Evolutionary conservation across 805 yeast species (phyloP).

Genomic region (Suhomyces prunicola): DNA sequence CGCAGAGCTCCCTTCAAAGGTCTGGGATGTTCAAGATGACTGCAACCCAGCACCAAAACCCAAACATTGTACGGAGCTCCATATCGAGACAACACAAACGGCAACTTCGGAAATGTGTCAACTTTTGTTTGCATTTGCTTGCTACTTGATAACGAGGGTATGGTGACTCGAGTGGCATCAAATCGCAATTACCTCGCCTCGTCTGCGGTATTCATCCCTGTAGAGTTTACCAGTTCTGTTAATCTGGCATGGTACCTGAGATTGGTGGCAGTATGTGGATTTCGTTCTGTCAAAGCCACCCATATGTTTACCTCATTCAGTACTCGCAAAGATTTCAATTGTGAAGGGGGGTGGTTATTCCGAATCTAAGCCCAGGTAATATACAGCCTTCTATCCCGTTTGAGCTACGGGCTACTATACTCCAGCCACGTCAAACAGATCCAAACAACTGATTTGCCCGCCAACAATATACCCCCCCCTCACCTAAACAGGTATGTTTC

Average conservation of each 20-base stretch:
- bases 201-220: background rate
- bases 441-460: conserved; percentile 12
- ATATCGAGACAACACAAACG: background rate
- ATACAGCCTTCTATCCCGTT: background rate
- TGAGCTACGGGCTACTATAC: background rate
- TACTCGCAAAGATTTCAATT: background rate
- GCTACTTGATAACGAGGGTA: background rate
- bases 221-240: background rate
- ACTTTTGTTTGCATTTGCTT: background rate
- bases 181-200: background rate
- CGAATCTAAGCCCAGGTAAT: background rate
- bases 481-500: conserved; percentile 37
- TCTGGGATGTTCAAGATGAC: too few relatives aligned
- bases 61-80: background rate
- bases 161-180: background rate
- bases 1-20: background rate
- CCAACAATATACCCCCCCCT: conserved; percentile 36
- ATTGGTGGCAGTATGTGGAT: background rate
- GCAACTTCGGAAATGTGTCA: background rate
- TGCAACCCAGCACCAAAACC: background rate
- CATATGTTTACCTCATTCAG: background rate
- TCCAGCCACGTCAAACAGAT: background rate
- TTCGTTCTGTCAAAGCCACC: background rate
- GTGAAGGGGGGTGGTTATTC: background rate
- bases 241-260: background rate